phyloP scores from a whole-genome alignment of 768 basidiomycete species.

The Amanita pallidorosea region DNA sequence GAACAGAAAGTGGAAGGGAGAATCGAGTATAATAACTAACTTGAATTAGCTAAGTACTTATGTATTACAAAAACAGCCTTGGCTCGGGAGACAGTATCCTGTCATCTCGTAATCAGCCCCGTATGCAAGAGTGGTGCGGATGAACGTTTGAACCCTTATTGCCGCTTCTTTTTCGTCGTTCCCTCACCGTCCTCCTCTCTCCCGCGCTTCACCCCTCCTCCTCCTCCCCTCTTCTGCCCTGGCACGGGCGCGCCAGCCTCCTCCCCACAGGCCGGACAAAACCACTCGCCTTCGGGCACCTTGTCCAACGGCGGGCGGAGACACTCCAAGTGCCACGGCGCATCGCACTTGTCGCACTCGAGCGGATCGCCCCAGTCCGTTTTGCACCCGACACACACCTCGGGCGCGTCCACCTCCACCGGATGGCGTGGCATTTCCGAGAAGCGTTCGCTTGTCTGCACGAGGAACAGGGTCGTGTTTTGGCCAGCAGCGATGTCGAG shows the following conservation, averaged over 20 bases:
- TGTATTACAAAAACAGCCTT: too few species aligned
- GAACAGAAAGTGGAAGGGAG: too few species aligned
- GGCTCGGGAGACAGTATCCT: too few species aligned
- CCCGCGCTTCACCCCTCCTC: neutral
- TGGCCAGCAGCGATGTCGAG: constrained; percentile 76
- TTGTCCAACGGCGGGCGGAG: constrained; percentile 65
- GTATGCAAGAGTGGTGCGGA: too few species aligned
- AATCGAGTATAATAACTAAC: too few species aligned
- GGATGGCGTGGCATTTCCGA: constrained; percentile 79
- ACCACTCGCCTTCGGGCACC: constrained; percentile 88
- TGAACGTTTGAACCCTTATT: too few species aligned
- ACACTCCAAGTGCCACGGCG: constrained; percentile 78
- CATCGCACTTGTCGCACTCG: constrained; percentile 95
- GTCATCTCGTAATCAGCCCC: too few species aligned
- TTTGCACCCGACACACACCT: constrained; percentile 61
- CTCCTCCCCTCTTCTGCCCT: constrained; percentile 18
- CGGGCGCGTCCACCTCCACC: constrained; percentile 53
- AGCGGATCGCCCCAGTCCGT: constrained; percentile 61
- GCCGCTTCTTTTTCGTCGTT: neutral
- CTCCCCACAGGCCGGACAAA: constrained; percentile 65
- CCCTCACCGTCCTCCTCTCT: neutral
- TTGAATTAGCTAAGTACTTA: too few species aligned
- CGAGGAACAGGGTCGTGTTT: constrained; percentile 79
- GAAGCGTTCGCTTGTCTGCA: constrained; percentile 60
- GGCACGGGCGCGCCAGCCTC: constrained; percentile 44